Base-by-base conservation (phyloP, 1,284 basidiomycete species). In the Erythrobasidium hasegawianum region DNA sequence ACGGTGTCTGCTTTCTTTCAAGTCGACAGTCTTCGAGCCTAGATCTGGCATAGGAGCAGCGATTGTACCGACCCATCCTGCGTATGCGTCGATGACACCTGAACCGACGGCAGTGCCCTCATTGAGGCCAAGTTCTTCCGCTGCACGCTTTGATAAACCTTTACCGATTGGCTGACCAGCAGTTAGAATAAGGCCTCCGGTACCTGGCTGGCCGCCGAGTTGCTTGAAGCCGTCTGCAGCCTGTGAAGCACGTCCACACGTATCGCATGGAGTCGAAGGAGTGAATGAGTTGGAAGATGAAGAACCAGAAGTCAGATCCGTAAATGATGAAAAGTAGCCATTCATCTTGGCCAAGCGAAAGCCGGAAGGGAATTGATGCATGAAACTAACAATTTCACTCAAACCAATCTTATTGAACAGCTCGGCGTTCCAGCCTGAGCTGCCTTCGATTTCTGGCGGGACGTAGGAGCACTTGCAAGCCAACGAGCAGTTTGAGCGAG, bases 401-500 rank as follows among this genome's bases (percentile, higher is more conserved):
- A 93, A 81, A 38, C 92, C 94, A 61, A 96, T 94, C 74, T 83
- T 81, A 60, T 83, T 78, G 77, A 96, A 91, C 78, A 96, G 95
- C 16, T 87, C 84, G n/a, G 84, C 81, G 73, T 90, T 86, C 92
- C 93, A 97, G 16, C 92, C 93, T 56, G 77, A 68, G 18, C 73
- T 74, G 9, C 72, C 77, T 43, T 77, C 81, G 8, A 85, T 84
- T 1, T 92, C 76, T 0, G 78, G 78, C n/a, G 79, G 92, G n/a
- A 98, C 87, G 77, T 88, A 98, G 1, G 90, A 91, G 79, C 89
- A 97, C 80, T 98, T 98, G 83, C 95, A 98, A 0, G 91, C 91
- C 49, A 97, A 81, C 1, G 93, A 97, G 79, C 95, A 97, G 77
- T 85, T 87, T 2, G 91, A 96, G 33, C 95, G 87, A 5, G 88